phyloP scores from a whole-genome alignment of 1,284 basidiomycete genomes.

The Hemileia vastatrix region DNA sequence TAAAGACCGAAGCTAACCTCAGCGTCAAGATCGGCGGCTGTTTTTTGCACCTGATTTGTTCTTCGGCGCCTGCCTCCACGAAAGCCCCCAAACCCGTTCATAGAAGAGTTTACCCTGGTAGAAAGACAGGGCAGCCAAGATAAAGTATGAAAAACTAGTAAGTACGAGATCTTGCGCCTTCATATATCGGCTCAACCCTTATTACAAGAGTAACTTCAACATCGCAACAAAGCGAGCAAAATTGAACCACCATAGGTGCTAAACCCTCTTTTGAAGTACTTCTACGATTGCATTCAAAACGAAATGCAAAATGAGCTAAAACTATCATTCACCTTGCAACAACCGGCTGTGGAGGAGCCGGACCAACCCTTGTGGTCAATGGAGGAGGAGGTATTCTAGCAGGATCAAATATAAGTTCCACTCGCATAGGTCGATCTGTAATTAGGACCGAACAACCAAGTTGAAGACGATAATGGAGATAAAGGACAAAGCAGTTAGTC shows the following conservation, averaged over 20 bases:
- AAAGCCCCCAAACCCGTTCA: too few species aligned
- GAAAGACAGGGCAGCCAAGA: too few species aligned
- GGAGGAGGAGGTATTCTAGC: conserved; percentile 16
- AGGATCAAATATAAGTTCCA: conserved; percentile 19
- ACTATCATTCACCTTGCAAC: conserved; percentile 23
- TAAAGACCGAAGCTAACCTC: conserved; percentile 3
- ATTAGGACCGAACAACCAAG: not conserved
- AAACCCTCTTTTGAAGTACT: too few species aligned
- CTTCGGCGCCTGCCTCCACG: conserved; percentile 8
- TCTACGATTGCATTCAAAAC: too few species aligned
- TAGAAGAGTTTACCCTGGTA: too few species aligned
- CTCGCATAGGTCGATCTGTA: conserved; percentile 22
- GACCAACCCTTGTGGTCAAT: conserved; percentile 18
- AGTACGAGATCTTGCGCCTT: too few species aligned
- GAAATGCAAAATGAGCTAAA: too few species aligned
- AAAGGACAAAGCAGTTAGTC: not conserved
- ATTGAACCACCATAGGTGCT: too few species aligned
- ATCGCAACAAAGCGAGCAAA: too few species aligned
- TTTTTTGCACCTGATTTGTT: conserved; percentile 7
- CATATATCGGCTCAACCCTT: too few species aligned
- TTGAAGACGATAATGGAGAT: not conserved
- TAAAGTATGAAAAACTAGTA: too few species aligned
- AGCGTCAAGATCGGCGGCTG: conserved; percentile 20
- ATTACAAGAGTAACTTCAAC: too few species aligned
- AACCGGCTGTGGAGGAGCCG: conserved; percentile 9